Conservation (phyloP, 1,284 basidiomycete genomes). For the Marasmius sp. region DNA sequence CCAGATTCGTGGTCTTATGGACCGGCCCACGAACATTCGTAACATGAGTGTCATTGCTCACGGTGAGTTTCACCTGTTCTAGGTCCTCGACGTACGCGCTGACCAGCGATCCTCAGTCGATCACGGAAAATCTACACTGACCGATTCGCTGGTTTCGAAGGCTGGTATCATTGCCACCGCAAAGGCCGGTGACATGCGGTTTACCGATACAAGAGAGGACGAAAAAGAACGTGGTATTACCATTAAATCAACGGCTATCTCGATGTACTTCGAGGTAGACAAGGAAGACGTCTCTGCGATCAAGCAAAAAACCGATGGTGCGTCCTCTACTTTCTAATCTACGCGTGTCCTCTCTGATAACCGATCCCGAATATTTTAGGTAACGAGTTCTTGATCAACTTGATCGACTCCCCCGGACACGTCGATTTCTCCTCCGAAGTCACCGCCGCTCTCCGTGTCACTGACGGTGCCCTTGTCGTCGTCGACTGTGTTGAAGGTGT, state of each 20-base stretch:
- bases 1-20: constrained; percentile 91
- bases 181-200: constrained; percentile 97
- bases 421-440: constrained; percentile 99
- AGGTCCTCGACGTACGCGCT: constrained; percentile 7
- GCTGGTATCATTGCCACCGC: constrained; percentile 97
- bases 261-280: constrained; percentile 97
- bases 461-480: constrained; percentile 97
- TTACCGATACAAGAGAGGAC: constrained; percentile 97
- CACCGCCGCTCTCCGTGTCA: constrained; percentile 99
- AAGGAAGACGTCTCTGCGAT: constrained; percentile 87
- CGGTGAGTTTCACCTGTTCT: constrained; percentile 49
- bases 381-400: constrained; percentile 98
- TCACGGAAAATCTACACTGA: constrained; percentile 99
- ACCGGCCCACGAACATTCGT: constrained; percentile 89
- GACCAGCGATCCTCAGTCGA: constrained; percentile 66
- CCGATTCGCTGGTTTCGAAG: constrained; percentile 98
- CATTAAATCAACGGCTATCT: constrained; percentile 99
- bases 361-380: constrained; percentile 45
- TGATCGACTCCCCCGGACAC: constrained; percentile 99
- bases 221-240: constrained; percentile 99
- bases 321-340: constrained; percentile 14
- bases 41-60: constrained; percentile 99
- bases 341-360: constrained; percentile 12
- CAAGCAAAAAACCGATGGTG: constrained; percentile 93
- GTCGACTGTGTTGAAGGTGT: constrained; percentile 99